Percentiles rank a stretch among this genome's conserved stretches.
Conservation (phyloP, 225 moss, liverwort and hornwort genomes). For the Thuidium tamariscinum region DNA sequence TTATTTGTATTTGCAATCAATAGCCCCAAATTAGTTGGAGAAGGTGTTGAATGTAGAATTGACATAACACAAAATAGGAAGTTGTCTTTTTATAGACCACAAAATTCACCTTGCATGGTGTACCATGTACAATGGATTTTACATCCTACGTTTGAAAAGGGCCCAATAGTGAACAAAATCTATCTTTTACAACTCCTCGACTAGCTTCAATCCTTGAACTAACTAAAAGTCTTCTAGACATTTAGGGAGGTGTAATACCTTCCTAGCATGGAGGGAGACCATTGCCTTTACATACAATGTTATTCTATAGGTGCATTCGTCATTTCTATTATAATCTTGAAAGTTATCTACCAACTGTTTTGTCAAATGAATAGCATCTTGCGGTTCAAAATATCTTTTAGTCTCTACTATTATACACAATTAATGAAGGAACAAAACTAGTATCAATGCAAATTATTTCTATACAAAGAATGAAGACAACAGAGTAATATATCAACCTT, state of each 20-base stretch:
- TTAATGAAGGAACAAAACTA: neutral
- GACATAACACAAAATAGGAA: too few relatives aligned
- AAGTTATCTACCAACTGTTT: neutral
- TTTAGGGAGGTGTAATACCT: neutral
- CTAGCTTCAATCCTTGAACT: neutral
- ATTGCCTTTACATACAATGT: neutral
- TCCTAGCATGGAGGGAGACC: accelerated
- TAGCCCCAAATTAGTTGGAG: too few relatives aligned
- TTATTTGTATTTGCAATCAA: too few relatives aligned
- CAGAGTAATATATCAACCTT: accelerated
- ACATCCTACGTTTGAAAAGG: neutral
- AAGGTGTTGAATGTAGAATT: too few relatives aligned
- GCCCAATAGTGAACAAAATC: neutral
- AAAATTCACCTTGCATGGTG: too few relatives aligned
- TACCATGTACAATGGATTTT: too few relatives aligned
- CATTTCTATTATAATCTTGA: neutral
- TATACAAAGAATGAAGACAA: accelerated
- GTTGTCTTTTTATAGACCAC: too few relatives aligned
- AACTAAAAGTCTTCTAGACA: accelerated
- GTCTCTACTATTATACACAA: neutral
- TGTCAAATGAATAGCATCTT: accelerated
- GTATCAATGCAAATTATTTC: neutral
- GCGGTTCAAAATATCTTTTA: accelerated
- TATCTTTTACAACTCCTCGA: neutral
- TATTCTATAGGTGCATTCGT: too few relatives aligned